Evolutionary conservation across 2,329 filamentous ascomycete genomes (phyloP), one percentile per base, ranked within the genome.

Genomic region (Alternaria ventricosa): DNA sequence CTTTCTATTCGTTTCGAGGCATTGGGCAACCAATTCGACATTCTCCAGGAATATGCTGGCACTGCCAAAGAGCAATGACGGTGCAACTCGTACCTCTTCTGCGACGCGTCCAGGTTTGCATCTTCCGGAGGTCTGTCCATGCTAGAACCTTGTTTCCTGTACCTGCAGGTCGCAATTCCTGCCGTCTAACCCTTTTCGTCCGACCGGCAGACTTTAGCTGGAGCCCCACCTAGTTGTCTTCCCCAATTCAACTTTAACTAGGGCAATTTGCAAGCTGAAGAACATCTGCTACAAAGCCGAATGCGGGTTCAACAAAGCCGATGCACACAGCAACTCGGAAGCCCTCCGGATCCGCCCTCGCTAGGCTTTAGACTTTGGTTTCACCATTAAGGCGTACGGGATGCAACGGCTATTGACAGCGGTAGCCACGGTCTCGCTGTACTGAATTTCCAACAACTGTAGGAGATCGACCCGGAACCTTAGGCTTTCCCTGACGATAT

Each of bases 101-200:
- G 25, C 36, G 13, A 30, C 8, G 22, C 44, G 27, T 55, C 28
- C 55, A 36, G 11, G 50, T 45, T 33, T 33, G 23, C 41, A 23
- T 57, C 49, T 46, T 30, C 47, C 49, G 33, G 46, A 44, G n/a
- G 6, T 36, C 20, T 33, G 6, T 57, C 49, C 45, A 33, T 36
- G 28, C 59, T 30, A 18, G 23, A 47, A 44, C 59, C 55, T 45
- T 63, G 60, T 55, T 36, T 50, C 50, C 23, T 60, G 61, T 63
- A 60, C 61, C 61, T 63, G 61, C 61, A 63, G 45, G n/a, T 57
- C n/a, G 51, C 55, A 18, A 18, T 18, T 22, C 43, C 15, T 36
- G 8, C 12, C n/a, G 30, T 18, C 56, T 63, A 60, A 33, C 60
- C 30, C 28, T 45, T 60, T 22, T 55, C 5, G 56, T 33, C 25